A percentile compares a stretch with the other conserved stretches of the same genome.
Evolutionary conservation across 2,329 filamentous ascomycete genomes (phyloP).

Genomic region (Fusarium austroafricanum): DNA sequence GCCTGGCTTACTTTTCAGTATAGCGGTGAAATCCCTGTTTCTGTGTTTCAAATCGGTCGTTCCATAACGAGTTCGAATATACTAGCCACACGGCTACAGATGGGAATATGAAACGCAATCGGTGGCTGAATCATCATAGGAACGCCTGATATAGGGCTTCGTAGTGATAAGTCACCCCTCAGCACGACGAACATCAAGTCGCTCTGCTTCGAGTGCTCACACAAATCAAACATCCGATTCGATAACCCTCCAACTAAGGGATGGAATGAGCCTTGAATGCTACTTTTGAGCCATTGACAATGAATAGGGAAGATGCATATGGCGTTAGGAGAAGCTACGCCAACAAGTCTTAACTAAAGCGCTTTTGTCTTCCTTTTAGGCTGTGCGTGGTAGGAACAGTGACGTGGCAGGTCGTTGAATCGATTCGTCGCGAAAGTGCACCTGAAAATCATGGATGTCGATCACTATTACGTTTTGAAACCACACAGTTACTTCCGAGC

Average conservation of each 20-base stretch:
- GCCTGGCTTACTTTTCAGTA: no score
- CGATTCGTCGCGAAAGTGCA: background rate
- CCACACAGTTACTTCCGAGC: background rate
- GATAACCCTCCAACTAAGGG: background rate
- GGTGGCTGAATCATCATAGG: background rate
- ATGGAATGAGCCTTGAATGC: background rate
- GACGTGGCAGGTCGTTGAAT: no score
- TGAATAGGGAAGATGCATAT: background rate
- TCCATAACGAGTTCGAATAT: background rate
- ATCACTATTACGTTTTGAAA: conserved; percentile 5
- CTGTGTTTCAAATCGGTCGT: background rate
- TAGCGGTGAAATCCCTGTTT: background rate
- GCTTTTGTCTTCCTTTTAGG: background rate
- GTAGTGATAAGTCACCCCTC: background rate
- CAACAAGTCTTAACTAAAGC: background rate
- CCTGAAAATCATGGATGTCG: background rate
- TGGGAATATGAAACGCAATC: background rate
- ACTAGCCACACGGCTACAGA: background rate
- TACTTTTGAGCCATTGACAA: background rate
- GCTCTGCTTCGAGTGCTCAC: background rate
- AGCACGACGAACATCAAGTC: background rate
- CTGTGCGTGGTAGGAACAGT: background rate
- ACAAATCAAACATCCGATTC: conserved; percentile 23
- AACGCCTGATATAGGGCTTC: background rate
- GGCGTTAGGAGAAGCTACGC: background rate